Percentiles rank a stretch among this genome's conserved stretches.
These are phyloP conservation scores for Anthracocystis panici-leucophaei DNA, from an alignment of 1,284 basidiomycete genomes.

Conservation along the genomic window DNA sequence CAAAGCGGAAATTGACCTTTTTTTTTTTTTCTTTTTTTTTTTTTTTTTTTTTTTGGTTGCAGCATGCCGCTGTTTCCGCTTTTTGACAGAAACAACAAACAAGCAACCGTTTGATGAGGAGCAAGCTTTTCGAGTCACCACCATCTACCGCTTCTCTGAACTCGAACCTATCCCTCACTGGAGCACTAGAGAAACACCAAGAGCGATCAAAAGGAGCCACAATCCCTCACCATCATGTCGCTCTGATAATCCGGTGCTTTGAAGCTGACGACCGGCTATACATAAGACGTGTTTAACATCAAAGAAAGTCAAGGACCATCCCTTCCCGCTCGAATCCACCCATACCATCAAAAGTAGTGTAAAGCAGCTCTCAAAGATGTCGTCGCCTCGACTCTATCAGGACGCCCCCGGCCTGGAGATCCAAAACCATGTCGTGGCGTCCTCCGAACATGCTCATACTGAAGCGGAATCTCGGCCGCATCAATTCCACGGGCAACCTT, in stretches of 20 bases:
- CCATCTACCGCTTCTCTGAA: not conserved
- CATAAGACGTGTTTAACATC: not conserved
- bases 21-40: not conserved
- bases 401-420: constrained; percentile 42
- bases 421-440: constrained; percentile 26
- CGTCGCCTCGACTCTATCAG: constrained; percentile 25
- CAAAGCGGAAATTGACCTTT: no score
- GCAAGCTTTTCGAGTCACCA: constrained; percentile 17
- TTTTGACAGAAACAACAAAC: not conserved
- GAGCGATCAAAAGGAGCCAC: not conserved
- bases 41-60: not conserved
- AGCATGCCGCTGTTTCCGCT: constrained; percentile 5
- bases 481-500: not conserved
- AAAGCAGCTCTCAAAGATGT: not conserved
- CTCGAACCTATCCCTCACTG: not conserved
- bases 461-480: not conserved
- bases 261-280: constrained; percentile 7
- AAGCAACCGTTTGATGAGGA: not conserved
- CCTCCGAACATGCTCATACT: constrained; percentile 22
- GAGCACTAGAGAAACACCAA: not conserved
- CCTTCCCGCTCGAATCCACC: not conserved
- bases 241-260: no score
- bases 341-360: not conserved
- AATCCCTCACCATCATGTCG: not conserved
- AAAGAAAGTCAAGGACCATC: not conserved